Evolutionary conservation across 805 yeast genomes (phyloP), one percentile per base, ranked within the genome.

Genomic region (Ogataea henricii): DNA sequence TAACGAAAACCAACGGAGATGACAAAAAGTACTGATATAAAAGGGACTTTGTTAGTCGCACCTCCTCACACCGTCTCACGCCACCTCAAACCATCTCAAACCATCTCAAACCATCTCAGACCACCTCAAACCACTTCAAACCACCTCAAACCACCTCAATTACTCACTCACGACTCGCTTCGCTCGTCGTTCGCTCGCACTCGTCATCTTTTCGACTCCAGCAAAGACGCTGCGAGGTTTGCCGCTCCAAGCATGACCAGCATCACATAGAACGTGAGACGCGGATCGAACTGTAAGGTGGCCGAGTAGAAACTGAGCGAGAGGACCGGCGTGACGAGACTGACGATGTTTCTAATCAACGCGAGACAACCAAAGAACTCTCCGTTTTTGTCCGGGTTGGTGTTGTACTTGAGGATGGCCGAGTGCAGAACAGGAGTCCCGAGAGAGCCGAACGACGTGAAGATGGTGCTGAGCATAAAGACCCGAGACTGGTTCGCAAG

Each of bases 291-390:
- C 2, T 66, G 57, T 13, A 78, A 67, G 0, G 80, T 74, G 1
- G 57, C 43, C 0, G 78, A 71, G 54, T 85, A 86, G 20, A 82
- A 45, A 2, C 68, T 64, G 14, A 84, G 63, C 26, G 78, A 62
- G 0, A 69, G 14, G 5, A 81, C 64, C 0, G 92, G 89, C 1
- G 73, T 66, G 7, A 76, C 47, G 49, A 83, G 66, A 49, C 69
- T 64, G 3, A 77, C 63, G 0, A 77, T 41, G 53, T 80, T 83
- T 59, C 81, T 79, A 14, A 84, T 60, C 42, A 86, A 62, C 0
- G 89, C 79, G 37, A 85, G 63, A 0, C 85, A 89, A 8, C 92
- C 90, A 66, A 85, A 85, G 14, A 83, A 71, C 62, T 85, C 89
- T 14, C 95, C 95, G 4, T 80, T 73, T 51, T 76, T 75, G 12